Base-by-base conservation (phyloP, 352 stramenopile species). In the Pythium insidiosum region DNA sequence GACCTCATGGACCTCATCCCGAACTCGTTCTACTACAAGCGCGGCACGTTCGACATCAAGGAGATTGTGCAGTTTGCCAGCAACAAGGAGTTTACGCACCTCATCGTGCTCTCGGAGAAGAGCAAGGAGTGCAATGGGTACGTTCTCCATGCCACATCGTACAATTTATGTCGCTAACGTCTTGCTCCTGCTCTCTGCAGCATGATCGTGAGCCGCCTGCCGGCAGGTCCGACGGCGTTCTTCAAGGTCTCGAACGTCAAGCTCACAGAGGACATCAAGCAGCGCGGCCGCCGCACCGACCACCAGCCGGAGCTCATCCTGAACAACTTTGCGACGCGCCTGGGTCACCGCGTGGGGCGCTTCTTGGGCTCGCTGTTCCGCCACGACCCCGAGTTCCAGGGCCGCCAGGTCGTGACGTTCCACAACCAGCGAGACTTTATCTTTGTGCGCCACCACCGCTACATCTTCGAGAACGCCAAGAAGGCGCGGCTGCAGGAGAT, bases 371-470 rank as follows among this genome's bases (percentile, higher is more conserved):
- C 91, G 31, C 59, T 99, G 10, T 99, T 99, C 59, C 87, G 95
- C 22, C 95, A 98, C 62, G 84, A 97, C 43, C 93, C 94, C 3
- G 79, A 98, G 53, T 99, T 99, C 58, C 66, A 98, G 38, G 97
- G 97, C 40, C 82, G 97, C 39, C 95, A 98, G 66, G 96, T 99
- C 29, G 95, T 98, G 29, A 99, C 97, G 21, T 99, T 99, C 73
- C 96, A 99, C 79, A 99, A 99, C 73, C 97, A 99, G 72, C 94
- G 97, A 44, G 96, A 99, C 66, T 99, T 98, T 48, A 98, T 99
- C 53, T 99, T 99, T 69, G 95, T 99, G 30, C 75, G 97, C 33
- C 95, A 98, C 65, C 97, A 99, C 68, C 88, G 97, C 5, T 99
- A 99, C 73, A 84, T 99, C 16, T 99, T 99, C 50, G 84, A 98